Base-by-base conservation (phyloP, 2,329 filamentous ascomycete genomes). In the Exophiala viscosa region DNA sequence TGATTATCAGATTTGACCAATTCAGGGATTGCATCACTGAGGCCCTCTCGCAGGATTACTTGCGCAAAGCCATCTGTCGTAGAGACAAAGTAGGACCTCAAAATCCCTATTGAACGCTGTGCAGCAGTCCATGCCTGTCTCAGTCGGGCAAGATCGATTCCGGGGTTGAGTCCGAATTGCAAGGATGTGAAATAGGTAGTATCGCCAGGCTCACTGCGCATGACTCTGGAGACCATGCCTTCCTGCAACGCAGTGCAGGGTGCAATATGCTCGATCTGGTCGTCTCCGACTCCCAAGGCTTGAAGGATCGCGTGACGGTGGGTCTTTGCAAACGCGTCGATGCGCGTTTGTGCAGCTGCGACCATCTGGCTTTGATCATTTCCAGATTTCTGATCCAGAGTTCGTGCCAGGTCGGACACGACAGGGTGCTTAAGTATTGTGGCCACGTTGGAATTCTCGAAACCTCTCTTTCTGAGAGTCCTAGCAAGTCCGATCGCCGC, bases 241-340 rank as follows among this genome's bases (percentile, higher is more conserved):
- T 92, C 83, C 64, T 96, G 91, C 1, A 96, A 73, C 0, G 90
- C 81, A 1, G 91, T 95, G 65, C 91, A 96, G 3, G 90, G 91
- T 0, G 83, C 83, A 46, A 96, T 81, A 52, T 82, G 81, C 64
- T 93, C 86, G 8, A 96, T 78, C 1, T 83, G 73, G 5, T 70
- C 64, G 1, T 73, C 67, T 0, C 72, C 62, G 1, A 85, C 58
- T 0, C 69, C 69, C 0, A 95, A 71, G 3, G 73, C 69, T 5
- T 73, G 73, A 14, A 80, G 81, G 5, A 81, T 76, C 5, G 68
- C 60, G 9, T 76, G 69, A 4, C 77, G 73, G 66, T 89, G 76
- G 47, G 78, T 78, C 60, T 90, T 85, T 10, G 76, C 76, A 59
- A 81, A 84, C 0, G 86, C 86, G 15, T 77, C 76, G 1, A 91